Conservation (phyloP, 2,329 filamentous ascomycete genomes). For the Dothidotthia symphoricarpi region DNA sequence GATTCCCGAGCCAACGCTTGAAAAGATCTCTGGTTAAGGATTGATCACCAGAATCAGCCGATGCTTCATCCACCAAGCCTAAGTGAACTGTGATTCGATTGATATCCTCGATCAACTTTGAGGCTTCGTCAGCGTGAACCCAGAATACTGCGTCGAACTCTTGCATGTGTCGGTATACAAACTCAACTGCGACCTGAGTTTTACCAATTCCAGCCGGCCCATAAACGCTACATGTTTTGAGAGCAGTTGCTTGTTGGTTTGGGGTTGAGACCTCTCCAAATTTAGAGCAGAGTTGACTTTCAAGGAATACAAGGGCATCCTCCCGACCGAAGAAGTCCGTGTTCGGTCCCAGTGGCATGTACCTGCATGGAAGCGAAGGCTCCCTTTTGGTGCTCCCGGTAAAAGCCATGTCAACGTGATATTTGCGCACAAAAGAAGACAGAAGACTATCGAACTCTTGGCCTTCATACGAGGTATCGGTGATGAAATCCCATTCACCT, state of each 20-base stretch:
- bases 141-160: constrained; percentile 14
- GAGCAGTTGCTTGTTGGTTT: neutral
- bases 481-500: no score
- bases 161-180: constrained; percentile 1
- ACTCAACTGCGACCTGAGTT: constrained; percentile 13
- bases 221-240: constrained; percentile 4
- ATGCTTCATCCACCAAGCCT: constrained; percentile 4
- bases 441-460: no score
- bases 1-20: constrained; percentile 11
- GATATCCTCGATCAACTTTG: constrained; percentile 7
- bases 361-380: no score
- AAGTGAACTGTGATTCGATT: constrained; percentile 6
- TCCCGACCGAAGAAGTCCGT: no score
- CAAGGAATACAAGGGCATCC: no score
- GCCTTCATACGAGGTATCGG: no score
- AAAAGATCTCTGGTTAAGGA: constrained; percentile 1
- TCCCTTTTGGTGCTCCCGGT: no score
- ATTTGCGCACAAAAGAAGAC: no score
- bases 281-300: no score
- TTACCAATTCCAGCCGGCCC: constrained; percentile 16
- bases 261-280: no score
- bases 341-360: no score
- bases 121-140: constrained; percentile 6
- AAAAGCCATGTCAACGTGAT: no score
- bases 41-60: constrained; percentile 7